Base-by-base conservation (phyloP, 345 rosid species). In the Cardamine chenopodiifolia region DNA sequence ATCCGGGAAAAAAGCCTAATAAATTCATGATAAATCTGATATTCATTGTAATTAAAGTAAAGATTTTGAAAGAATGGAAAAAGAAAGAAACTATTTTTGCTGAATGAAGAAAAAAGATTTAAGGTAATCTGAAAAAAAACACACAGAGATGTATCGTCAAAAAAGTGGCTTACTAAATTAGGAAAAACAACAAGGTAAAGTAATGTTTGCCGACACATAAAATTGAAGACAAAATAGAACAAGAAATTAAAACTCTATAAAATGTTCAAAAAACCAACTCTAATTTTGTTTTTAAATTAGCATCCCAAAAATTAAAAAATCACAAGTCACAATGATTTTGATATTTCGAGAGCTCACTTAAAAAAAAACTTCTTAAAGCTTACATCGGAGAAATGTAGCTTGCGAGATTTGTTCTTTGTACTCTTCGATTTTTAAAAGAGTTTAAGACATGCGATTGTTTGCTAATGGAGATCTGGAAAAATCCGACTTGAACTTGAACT, bases 351-450 rank as follows among this genome's bases (percentile, higher is more conserved):
- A 44, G 18, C 49, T 44, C 7, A n/a, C 6, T 42, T 15, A 15
- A 15, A 52, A n/a, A 29, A 28, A 28, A 9, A 19, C 39, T 8
- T 19, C 5, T 68, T 14, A n/a, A 28, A 59, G 57, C 79, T 75
- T 68, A 75, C 79, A 70, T 55, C 54, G 71, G 75, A 70, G 75
- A 45, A 77, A 77, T 77, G 80, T 26, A 77, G 80, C 35, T 77
- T 70, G 10, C 17, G 14, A 73, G 68, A 28, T 63, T 14, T 20
- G 35, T 29, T 35, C 14, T 62, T 23, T 4, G 20, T 13, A 7
- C 6, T 4, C 19, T 55, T 34, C 34, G 25, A 60, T 5, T 56
- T 28, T 22, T n/a, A 3, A 5, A 34, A 15, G 54, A 18, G 12
- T 44, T 25, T 35, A n/a, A 23, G 44, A 47, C 55, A 47, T 66